Evolutionary conservation across 148 eudicot genomes (phyloP).

Genomic region (Rhododendron griersonianum): DNA sequence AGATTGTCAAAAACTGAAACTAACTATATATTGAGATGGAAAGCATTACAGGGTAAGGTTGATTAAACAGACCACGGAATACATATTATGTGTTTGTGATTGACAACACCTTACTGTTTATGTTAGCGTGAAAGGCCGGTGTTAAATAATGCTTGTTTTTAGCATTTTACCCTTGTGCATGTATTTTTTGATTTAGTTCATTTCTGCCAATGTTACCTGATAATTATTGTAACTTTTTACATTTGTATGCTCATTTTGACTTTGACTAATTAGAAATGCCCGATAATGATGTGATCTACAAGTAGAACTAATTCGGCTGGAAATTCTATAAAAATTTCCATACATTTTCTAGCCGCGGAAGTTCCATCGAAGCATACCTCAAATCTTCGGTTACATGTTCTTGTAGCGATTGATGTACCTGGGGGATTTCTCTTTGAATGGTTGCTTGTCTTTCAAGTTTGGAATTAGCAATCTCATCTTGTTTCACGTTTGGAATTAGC

Average conservation of each 20-base stretch:
- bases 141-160: not conserved
- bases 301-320: not conserved
- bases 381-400: no score
- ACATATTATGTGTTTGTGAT: not conserved
- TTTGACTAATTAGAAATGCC: not conserved
- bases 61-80: not conserved
- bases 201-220: not conserved
- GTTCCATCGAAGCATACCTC: no score
- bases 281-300: not conserved
- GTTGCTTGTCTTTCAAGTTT: no score
- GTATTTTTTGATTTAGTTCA: not conserved
- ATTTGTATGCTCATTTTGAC: not conserved
- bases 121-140: not conserved
- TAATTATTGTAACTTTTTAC: not conserved
- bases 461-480: no score
- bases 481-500: no score
- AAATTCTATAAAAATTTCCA: not conserved
- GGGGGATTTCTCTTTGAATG: no score
- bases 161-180: not conserved
- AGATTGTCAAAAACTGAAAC: constrained; percentile 73
- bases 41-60: constrained; percentile 78
- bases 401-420: no score
- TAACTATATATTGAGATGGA: constrained; percentile 54
- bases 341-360: not conserved
- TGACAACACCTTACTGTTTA: not conserved